These are phyloP conservation scores for Phytophthora ohioensis DNA, from an alignment of 352 stramenopile species.

Conservation along the genomic window DNA sequence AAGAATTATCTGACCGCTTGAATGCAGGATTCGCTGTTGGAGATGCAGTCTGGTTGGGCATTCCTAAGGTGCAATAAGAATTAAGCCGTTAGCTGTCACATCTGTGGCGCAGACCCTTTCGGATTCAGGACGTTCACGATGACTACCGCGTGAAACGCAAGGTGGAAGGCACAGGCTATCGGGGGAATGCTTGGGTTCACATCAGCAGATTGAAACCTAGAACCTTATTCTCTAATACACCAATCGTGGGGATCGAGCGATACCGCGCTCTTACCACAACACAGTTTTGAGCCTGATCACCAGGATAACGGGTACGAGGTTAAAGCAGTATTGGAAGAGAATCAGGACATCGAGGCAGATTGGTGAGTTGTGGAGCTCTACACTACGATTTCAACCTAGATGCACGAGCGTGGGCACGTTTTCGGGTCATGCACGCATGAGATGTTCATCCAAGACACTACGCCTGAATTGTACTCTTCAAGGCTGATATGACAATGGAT, in stretches of 20 bases:
- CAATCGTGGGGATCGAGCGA: conserved; percentile 1
- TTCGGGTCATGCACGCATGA: conserved; percentile 7
- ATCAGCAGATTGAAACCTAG: conserved; percentile 13
- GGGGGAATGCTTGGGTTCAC: conserved; percentile 19
- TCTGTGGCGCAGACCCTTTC: conserved; percentile 13
- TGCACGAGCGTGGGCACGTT: not conserved
- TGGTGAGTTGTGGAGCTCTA: conserved; percentile 3
- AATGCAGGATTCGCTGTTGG: too few species aligned
- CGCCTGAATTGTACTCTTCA: too few species aligned
- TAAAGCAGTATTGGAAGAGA: conserved; percentile 1
- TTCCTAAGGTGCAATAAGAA: too few species aligned
- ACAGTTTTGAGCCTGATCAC: conserved; percentile 5
- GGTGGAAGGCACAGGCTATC: conserved; percentile 7
- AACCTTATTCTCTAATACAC: not conserved
- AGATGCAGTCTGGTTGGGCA: too few species aligned
- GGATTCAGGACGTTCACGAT: conserved; percentile 15
- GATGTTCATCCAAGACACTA: conserved; percentile 1
- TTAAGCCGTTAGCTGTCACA: conserved; percentile 11
- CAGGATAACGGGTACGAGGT: conserved; percentile 13
- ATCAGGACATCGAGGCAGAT: not conserved
- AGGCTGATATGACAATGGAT: too few species aligned
- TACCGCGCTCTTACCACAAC: not conserved
- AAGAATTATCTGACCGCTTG: too few species aligned
- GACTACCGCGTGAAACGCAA: conserved; percentile 12
- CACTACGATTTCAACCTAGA: conserved; percentile 13